A percentile compares a stretch with the other conserved stretches of the same genome.
phyloP scores from a whole-genome alignment of 2,329 filamentous ascomycete species.

The Hirsutella rhossiliensis region DNA sequence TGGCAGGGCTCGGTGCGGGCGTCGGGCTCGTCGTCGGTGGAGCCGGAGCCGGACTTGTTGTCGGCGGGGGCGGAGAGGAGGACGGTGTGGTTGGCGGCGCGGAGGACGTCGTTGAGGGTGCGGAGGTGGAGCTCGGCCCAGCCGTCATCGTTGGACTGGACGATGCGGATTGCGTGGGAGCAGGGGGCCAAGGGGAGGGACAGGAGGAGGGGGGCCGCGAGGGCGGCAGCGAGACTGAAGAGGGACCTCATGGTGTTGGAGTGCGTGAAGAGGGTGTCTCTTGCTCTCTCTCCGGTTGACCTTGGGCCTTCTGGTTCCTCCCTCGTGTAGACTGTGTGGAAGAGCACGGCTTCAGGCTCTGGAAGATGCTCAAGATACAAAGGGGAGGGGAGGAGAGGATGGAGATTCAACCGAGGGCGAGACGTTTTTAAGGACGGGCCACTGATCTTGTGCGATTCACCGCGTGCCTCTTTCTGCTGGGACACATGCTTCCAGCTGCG shows the following conservation, averaged over 20 bases:
- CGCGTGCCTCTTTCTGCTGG: too few species aligned
- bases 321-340: too few species aligned
- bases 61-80: slow-evolving; percentile 56
- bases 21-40: slow-evolving; percentile 30
- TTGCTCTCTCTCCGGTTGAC: neutral
- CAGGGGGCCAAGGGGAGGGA: neutral
- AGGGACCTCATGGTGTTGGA: neutral
- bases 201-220: neutral
- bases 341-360: too few species aligned
- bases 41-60: slow-evolving; percentile 51
- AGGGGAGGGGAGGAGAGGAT: too few species aligned
- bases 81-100: slow-evolving; percentile 42
- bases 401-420: too few species aligned
- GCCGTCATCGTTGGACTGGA: slow-evolving; percentile 61
- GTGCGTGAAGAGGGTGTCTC: too few species aligned
- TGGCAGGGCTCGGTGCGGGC: slow-evolving; percentile 40
- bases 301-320: neutral
- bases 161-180: slow-evolving; percentile 31
- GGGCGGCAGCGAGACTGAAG: neutral
- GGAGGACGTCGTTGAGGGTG: slow-evolving; percentile 43
- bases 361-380: too few species aligned
- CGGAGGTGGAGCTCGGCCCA: slow-evolving; percentile 61
- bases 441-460: too few species aligned
- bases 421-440: too few species aligned
- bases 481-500: too few species aligned